phyloP scores from a whole-genome alignment of 2,329 filamentous ascomycete genomes.

The Pseudophaeomoniella oleicola region DNA sequence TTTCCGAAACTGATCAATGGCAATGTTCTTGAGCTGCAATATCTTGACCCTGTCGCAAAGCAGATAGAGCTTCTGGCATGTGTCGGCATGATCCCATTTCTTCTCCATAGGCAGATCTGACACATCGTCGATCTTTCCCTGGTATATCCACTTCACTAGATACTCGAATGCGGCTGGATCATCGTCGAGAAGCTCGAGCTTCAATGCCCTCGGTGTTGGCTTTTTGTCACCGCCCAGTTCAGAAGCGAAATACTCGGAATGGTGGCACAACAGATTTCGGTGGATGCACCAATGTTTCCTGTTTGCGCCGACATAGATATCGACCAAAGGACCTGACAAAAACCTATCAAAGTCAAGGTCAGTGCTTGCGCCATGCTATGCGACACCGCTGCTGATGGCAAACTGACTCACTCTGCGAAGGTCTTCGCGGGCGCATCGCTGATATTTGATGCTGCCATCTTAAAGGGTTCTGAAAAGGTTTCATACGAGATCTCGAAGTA shows the following conservation, averaged over 20 bases:
- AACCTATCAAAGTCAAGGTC: constrained; percentile 22
- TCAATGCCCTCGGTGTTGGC: constrained; percentile 15
- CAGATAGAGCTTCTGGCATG: constrained; percentile 37
- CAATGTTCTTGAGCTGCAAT: constrained; percentile 35
- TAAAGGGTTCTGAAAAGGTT: not conserved
- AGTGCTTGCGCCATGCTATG: not conserved
- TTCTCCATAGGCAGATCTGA: constrained; percentile 28
- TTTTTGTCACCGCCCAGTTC: constrained; percentile 20
- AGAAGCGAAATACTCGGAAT: constrained; percentile 31
- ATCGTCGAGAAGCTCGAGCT: constrained; percentile 32
- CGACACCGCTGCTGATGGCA: constrained; percentile 1
- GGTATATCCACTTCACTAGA: constrained; percentile 42
- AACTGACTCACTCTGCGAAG: constrained; percentile 36
- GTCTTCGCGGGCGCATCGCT: constrained; percentile 22
- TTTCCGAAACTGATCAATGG: constrained; percentile 39
- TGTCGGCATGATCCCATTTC: constrained; percentile 40
- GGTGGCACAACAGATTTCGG: constrained; percentile 37
- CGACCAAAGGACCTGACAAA: constrained; percentile 36
- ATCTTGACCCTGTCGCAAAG: constrained; percentile 38
- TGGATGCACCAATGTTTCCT: constrained; percentile 36
- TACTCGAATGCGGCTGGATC: constrained; percentile 38
- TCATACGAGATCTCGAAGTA: not conserved
- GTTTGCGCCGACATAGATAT: constrained; percentile 34
- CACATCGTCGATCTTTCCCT: constrained; percentile 36
- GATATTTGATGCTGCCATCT: constrained; percentile 1